Base-by-base conservation (phyloP, 2,329 filamentous ascomycete genomes). In the Verticillium longisporum region DNA sequence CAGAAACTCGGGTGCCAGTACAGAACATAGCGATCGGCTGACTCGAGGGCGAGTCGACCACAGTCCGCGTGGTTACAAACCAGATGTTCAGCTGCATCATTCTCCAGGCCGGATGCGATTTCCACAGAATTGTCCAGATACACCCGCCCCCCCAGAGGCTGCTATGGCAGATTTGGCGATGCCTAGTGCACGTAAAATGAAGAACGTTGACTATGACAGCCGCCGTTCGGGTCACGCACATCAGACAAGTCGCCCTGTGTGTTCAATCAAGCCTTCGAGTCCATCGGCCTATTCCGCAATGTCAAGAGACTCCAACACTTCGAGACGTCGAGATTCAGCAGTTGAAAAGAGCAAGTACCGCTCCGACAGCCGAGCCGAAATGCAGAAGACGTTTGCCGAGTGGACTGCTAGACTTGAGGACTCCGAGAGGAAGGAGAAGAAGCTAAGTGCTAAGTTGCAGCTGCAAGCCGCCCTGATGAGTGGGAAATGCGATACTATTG, bases 231-330 rank as follows among this genome's bases (percentile, higher is more conserved):
- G 3, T 11, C 10, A 26, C 2, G 13, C n/a, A 11, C 45, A 53
- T 3, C n/a, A 53, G 2, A 21, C 13, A 9, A 53, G n/a, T 21
- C 45, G 45, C 1, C 6, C 45, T 11, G 45, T 21, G 45, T 2
- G 45, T 53, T 21, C 9, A 26, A 7, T 6, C 18, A 21, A 53
- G 7, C 45, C 45, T 26, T 13, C 45, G 18, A 53, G 45, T 21
- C 45, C 45, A 13, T 53, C 45, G 10, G 18, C 18, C 7, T 13
- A 18, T 13, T 31, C 45, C 4, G 45, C 45, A 26, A 15, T 15
- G n/a, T 62, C 61, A 6, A 36, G 33, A 3, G 31, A 55, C 0
- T 62, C 59, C 41, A 61, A 61, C 33, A 56, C 37, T 14, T 61
- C 59, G 6, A 50, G 56, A 14, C 55, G 34, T 32, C 59, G 45